Evolutionary conservation across 306 rosid species (phyloP), one percentile per base, ranked within the genome.

Genomic region (Lagenaria siceraria): DNA sequence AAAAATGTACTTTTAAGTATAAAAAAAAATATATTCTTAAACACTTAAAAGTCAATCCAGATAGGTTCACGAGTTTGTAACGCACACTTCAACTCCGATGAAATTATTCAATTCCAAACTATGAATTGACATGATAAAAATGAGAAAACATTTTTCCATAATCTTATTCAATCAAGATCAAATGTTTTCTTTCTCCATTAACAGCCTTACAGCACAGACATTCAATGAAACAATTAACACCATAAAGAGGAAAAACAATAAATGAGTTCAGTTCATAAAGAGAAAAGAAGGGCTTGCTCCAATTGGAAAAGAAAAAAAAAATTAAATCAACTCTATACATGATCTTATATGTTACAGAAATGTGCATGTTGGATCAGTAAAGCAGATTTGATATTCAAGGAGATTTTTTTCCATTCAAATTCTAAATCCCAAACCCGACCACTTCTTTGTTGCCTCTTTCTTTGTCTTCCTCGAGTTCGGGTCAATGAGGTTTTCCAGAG

Each of bases 381-480:
- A 46, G 75, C 75, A 38, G 79, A 79, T 60, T 77, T 14, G 8
- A 79, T 81, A 53, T 74, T 77, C 64, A 81, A 78, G 54, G 82
- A 62, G 59, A 77, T 65, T 49, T 66, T 49, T 66, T 11, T 4
- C 38, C 33, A 43, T 82, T 89, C 88, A 96, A 76, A 88, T 89
- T 92, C 96, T 89, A 84, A 96, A 96, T 76, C 97, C 97, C 92
- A 95, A 84, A 33, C 93, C 90, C 56, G 97, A 89, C 99, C 99
- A 96, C 81, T 91, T 90, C 90, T 91, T 96, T 19, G 90, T 75
- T 55, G 85, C 87, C 78, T 96, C 97, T 81, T 96, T 96, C 96
- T 89, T 96, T 3, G 96, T 91, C 88, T 92, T 92, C 91, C 88
- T 96, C 4, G 99, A 88, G 86, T 52, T 89, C 5, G 96, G 96